Evolutionary conservation across 2,329 filamentous ascomycete genomes (phyloP), one percentile per base, ranked within the genome.

Genomic region (Keithomyces neogunnii): DNA sequence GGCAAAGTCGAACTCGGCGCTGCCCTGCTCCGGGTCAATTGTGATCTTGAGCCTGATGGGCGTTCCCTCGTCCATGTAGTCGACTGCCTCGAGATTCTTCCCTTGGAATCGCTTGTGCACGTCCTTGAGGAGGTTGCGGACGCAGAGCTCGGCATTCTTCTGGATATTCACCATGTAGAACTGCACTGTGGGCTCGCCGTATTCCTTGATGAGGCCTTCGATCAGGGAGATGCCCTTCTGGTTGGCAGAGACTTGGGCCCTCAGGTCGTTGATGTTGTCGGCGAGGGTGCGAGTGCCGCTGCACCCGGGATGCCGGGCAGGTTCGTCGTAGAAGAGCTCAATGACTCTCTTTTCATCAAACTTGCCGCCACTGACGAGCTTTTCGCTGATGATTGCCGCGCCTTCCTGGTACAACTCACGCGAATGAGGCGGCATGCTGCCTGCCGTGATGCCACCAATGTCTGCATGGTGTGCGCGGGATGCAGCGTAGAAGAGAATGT

Each of bases 131-230:
- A 93, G 75, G 48, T 80, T 82, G 29, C 86, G 77, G 0, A 93
- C 88, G 48, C 83, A 86, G 2, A 80, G 70, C 63, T 92, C 88
- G 1, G 88, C 88, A 53, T 91, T 92, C 51, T 82, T 77, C 64
- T 93, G 88, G 54, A 93, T 92, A 52, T 79, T 82, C 49, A 80
- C 75, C 88, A 93, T 93, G 69, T 93, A 93, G 64, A 88, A 88
- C 57, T 89, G 85, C 1, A 93, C 88, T 0, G 86, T 86, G 3
- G 85, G 75, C 54, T 89, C 82, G 10, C 85, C 84, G 59, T 91
- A 92, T 60, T 93, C 88, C 19, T 80, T 77, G 56, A 93, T 90
- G 2, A 93, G 70, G 0, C 80, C 76, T 51, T 80, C 81, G 56
- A 93, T 92, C 28, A 93, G 72, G n/a, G 83, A 86, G 56, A 93